These are phyloP conservation scores for Globisporangium polare DNA, from an alignment of 352 stramenopile species.

Conservation along the genomic window DNA sequence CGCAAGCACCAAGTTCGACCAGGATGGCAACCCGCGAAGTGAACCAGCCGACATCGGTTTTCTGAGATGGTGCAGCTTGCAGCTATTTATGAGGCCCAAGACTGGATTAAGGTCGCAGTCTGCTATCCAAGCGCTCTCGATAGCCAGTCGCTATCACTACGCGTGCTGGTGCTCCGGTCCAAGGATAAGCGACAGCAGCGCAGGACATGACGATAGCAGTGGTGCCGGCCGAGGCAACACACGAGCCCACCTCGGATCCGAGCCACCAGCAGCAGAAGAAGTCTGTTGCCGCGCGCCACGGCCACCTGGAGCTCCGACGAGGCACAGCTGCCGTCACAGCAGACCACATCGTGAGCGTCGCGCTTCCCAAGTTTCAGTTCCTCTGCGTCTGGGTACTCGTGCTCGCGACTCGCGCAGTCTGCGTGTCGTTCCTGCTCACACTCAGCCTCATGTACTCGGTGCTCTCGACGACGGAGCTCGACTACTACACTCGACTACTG, in stretches of 20 bases:
- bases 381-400: slow-evolving; percentile 8
- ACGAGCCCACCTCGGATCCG: background rate
- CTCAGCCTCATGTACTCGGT: slow-evolving; percentile 7
- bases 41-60: background rate
- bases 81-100: background rate
- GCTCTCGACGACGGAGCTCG: slow-evolving; percentile 9
- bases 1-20: too few relatives aligned
- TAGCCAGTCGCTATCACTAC: background rate
- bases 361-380: slow-evolving; percentile 4
- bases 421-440: slow-evolving; percentile 7
- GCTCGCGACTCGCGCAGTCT: slow-evolving; percentile 2
- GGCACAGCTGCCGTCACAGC: background rate
- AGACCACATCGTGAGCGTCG: slow-evolving; percentile 7
- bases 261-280: background rate
- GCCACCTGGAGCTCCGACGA: background rate
- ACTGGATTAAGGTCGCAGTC: background rate
- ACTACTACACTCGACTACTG: slow-evolving; percentile 18
- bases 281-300: background rate
- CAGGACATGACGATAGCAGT: background rate
- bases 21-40: too few relatives aligned
- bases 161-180: background rate
- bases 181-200: background rate
- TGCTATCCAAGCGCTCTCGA: background rate
- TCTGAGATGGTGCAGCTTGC: background rate
- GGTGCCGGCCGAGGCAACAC: background rate